Conservation (phyloP, 2,329 filamentous ascomycete genomes). For the Botryotinia calthae region DNA sequence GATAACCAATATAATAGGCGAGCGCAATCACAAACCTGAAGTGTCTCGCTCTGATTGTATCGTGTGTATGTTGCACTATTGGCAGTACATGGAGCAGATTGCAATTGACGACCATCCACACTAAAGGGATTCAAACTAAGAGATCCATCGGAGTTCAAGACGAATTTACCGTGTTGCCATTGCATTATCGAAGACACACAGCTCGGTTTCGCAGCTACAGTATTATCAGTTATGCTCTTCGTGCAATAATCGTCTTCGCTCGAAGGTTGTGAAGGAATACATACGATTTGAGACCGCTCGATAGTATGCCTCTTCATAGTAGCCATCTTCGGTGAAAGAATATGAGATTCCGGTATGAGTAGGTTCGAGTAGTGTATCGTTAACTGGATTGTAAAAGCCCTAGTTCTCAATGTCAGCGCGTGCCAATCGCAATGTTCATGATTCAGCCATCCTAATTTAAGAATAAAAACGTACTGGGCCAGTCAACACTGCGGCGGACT, state of each 20-base stretch:
- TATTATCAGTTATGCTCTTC: slow-evolving; percentile 20
- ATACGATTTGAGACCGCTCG: slow-evolving; percentile 66
- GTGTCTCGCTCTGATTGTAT: slow-evolving; percentile 63
- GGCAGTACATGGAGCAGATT: slow-evolving; percentile 60
- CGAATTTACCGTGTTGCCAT: slow-evolving; percentile 68
- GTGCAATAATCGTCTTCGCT: slow-evolving; percentile 8
- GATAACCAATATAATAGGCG: not conserved
- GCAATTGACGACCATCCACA: slow-evolving; percentile 65
- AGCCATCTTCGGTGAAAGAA: slow-evolving; percentile 67
- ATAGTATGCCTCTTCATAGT: slow-evolving; percentile 69
- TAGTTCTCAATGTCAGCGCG: slow-evolving; percentile 37
- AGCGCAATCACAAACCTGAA: slow-evolving; percentile 49
- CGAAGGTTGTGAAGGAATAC: slow-evolving; percentile 31
- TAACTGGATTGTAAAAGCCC: slow-evolving; percentile 67
- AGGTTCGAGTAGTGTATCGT: slow-evolving; percentile 65
- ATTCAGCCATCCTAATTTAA: slow-evolving; percentile 24
- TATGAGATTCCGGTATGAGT: slow-evolving; percentile 67
- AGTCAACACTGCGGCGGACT: slow-evolving; percentile 66
- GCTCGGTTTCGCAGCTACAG: slow-evolving; percentile 53
- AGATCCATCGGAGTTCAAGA: slow-evolving; percentile 54
- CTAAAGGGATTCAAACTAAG: slow-evolving; percentile 58
- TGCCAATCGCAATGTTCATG: slow-evolving; percentile 23
- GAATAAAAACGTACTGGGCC: slow-evolving; percentile 56
- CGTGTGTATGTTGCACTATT: slow-evolving; percentile 57
- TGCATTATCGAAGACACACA: slow-evolving; percentile 67